A percentile compares a stretch with the other conserved stretches of the same genome.
These are phyloP conservation scores for Fraxinus dipetala DNA, from an alignment of 305 asterid genomes.

Conservation along the genomic window DNA sequence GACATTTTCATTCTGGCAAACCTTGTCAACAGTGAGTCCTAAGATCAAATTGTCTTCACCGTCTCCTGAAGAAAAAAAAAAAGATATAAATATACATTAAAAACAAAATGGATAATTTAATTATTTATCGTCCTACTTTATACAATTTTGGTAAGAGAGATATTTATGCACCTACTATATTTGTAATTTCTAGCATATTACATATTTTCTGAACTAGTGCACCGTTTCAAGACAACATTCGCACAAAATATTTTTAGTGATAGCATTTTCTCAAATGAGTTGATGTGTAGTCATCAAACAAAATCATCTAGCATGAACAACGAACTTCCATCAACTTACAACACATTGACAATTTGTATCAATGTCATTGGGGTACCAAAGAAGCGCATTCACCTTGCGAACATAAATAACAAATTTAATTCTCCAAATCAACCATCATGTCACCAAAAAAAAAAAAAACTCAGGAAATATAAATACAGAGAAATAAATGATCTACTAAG, in stretches of 20 bases:
- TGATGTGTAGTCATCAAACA: neutral
- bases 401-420: neutral
- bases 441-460: neutral
- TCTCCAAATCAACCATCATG: neutral
- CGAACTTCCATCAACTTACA: neutral
- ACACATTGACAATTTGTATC: neutral
- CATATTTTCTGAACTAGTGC: neutral
- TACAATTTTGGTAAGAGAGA: constrained; percentile 14
- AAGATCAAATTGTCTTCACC: constrained; percentile 78
- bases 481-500: neutral
- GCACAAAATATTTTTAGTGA: neutral
- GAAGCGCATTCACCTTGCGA: neutral
- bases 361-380: neutral
- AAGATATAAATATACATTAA: constrained; percentile 2
- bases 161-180: constrained; percentile 6
- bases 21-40: constrained; percentile 72
- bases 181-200: neutral
- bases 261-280: neutral
- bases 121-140: constrained; percentile 12
- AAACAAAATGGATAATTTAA: constrained; percentile 22
- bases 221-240: neutral
- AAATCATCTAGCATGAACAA: neutral
- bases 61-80: constrained; percentile 45
- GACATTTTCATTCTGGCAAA: constrained; percentile 57
- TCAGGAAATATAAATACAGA: neutral